A percentile compares a stretch with the other conserved stretches of the same genome.
Conservation (phyloP, 495 filamentous ascomycete genomes). For the Neurospora sp. region DNA sequence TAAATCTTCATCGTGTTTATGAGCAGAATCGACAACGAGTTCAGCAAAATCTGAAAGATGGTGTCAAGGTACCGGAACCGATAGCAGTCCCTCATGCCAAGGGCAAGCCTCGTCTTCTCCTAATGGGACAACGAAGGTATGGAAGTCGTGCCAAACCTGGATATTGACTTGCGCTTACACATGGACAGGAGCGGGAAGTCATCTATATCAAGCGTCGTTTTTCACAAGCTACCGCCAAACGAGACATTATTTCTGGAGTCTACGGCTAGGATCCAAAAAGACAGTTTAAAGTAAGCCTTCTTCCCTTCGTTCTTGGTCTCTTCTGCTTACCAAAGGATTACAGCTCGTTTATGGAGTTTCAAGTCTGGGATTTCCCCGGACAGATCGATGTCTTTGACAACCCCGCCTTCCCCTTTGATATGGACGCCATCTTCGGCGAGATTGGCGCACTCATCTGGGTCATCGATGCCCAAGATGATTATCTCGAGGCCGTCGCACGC, state of each 20-base stretch:
- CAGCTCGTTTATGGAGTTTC: constrained; percentile 97
- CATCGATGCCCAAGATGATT: constrained; percentile 95
- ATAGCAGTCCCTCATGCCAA: constrained; percentile 31
- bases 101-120: constrained; percentile 72
- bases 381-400: constrained; percentile 80
- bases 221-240: constrained; percentile 89
- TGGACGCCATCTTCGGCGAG: constrained; percentile 85
- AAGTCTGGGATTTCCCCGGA: constrained; percentile 94
- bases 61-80: constrained; percentile 28
- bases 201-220: constrained; percentile 94
- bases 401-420: constrained; percentile 56
- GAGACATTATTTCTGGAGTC: constrained; percentile 94
- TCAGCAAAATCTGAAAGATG: constrained; percentile 25
- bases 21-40: constrained; percentile 44
- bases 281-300: constrained; percentile 65
- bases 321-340: constrained; percentile 8
- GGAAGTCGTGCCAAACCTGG: constrained; percentile 5
- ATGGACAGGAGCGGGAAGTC: constrained; percentile 80
- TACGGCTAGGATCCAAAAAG: constrained; percentile 83
- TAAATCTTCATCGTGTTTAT: constrained; percentile 45
- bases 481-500: constrained; percentile 77
- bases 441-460: constrained; percentile 96
- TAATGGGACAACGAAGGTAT: constrained; percentile 95
- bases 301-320: background rate
- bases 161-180: constrained; percentile 10